phyloP scores from a whole-genome alignment of 441 rosid genomes.

The Biscutella laevigata region DNA sequence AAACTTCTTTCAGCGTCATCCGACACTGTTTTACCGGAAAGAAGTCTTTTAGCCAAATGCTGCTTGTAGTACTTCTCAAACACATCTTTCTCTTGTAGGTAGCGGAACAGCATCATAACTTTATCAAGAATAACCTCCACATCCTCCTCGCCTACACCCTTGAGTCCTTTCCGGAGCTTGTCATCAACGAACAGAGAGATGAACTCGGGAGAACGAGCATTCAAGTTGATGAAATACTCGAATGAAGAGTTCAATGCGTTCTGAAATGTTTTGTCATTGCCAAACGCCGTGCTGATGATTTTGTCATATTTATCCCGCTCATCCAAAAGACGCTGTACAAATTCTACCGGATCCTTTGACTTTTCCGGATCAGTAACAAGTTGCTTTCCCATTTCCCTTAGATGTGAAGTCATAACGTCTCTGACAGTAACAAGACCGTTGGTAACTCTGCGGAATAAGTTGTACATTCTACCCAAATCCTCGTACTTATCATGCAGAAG shows the following conservation, averaged over 20 bases:
- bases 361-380: constrained; percentile 86
- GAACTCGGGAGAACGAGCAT: constrained; percentile 82
- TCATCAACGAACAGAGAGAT: constrained; percentile 89
- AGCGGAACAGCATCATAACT: constrained; percentile 95
- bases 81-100: constrained; percentile 93
- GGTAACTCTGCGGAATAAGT: constrained; percentile 69
- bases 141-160: constrained; percentile 82
- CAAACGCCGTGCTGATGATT: constrained; percentile 61
- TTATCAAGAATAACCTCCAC: constrained; percentile 86
- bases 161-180: constrained; percentile 80
- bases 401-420: constrained; percentile 87
- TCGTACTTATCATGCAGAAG: constrained; percentile 79
- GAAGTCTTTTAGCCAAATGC: constrained; percentile 85
- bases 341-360: constrained; percentile 88
- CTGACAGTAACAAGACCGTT: constrained; percentile 69
- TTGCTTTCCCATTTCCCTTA: constrained; percentile 88
- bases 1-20: constrained; percentile 95
- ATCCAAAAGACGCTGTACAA: constrained; percentile 85
- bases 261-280: constrained; percentile 85
- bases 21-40: constrained; percentile 87
- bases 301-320: constrained; percentile 77
- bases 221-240: constrained; percentile 82
- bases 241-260: constrained; percentile 87
- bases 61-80: constrained; percentile 94
- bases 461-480: constrained; percentile 88